phyloP scores from a whole-genome alignment of 2,329 filamentous ascomycete species.

The Karstenula rhodostoma region DNA sequence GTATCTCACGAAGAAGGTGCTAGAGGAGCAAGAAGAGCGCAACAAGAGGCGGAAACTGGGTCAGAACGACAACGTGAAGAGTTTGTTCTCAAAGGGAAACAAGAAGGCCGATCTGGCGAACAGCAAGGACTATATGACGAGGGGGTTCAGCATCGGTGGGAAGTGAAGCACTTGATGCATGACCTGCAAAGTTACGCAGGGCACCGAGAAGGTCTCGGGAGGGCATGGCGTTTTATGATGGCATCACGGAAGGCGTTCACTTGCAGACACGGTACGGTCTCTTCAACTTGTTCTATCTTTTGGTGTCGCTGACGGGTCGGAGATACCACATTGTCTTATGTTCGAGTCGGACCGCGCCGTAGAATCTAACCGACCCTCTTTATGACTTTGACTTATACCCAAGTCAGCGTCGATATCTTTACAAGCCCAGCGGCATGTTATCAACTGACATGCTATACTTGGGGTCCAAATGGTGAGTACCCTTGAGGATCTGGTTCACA shows the following conservation, averaged over 20 bases:
- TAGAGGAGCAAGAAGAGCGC: conserved; percentile 83
- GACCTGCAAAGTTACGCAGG: not conserved
- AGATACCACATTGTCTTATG: not conserved
- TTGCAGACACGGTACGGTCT: not conserved
- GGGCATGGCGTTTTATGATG: not conserved
- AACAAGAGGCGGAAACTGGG: conserved; percentile 80
- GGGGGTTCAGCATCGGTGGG: conserved; percentile 54
- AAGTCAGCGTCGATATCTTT: not conserved
- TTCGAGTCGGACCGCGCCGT: not conserved
- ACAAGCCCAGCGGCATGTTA: not conserved
- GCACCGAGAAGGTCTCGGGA: not conserved
- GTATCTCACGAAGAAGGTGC: conserved; percentile 81
- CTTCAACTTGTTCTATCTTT: not conserved
- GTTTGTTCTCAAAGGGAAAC: conserved; percentile 54
- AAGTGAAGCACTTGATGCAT: conserved; percentile 21
- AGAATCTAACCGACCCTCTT: not conserved
- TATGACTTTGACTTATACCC: not conserved
- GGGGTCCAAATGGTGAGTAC: too few species aligned
- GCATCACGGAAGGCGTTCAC: not conserved
- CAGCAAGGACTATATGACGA: conserved; percentile 59
- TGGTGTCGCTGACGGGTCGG: not conserved
- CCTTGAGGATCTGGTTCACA: too few species aligned
- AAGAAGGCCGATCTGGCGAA: conserved; percentile 48
- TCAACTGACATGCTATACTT: not conserved
- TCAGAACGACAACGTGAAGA: conserved; percentile 59